These are phyloP conservation scores for Vanilla planifolia DNA, from an alignment of 106 monocot genomes.

Conservation along the genomic window DNA sequence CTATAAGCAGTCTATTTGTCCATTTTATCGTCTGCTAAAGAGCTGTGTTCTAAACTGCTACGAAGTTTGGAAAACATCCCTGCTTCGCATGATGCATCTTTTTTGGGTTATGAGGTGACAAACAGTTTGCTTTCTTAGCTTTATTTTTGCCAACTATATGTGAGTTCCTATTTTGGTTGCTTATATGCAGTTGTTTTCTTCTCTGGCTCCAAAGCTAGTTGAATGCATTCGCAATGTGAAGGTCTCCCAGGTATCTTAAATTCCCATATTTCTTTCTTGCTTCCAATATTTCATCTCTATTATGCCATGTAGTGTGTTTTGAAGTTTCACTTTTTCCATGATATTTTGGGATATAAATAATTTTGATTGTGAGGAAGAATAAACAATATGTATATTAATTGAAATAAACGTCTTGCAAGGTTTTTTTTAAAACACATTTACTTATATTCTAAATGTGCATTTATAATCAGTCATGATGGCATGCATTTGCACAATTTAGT, in stretches of 20 bases:
- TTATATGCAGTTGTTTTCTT: conserved; percentile 46
- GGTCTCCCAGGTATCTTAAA: conserved; percentile 59
- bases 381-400: background rate
- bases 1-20: conserved; percentile 57
- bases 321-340: background rate
- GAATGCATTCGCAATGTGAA: conserved; percentile 64
- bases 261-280: background rate
- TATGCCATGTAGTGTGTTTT: background rate
- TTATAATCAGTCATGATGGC: too few relatives aligned
- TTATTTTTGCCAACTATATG: background rate
- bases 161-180: background rate
- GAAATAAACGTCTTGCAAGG: background rate
- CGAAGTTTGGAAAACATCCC: conserved; percentile 9
- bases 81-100: conserved; percentile 18
- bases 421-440: too few relatives aligned
- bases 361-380: background rate
- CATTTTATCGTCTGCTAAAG: conserved; percentile 48
- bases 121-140: background rate
- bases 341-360: background rate
- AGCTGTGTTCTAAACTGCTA: conserved; percentile 52
- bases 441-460: background rate
- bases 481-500: too few relatives aligned
- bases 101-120: conserved; percentile 53
- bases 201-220: conserved; percentile 44
- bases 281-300: background rate